A percentile compares a stretch with the other conserved stretches of the same genome.
Conservation (phyloP, 73 alveolate species). For the Blepharisma japonicum region DNA sequence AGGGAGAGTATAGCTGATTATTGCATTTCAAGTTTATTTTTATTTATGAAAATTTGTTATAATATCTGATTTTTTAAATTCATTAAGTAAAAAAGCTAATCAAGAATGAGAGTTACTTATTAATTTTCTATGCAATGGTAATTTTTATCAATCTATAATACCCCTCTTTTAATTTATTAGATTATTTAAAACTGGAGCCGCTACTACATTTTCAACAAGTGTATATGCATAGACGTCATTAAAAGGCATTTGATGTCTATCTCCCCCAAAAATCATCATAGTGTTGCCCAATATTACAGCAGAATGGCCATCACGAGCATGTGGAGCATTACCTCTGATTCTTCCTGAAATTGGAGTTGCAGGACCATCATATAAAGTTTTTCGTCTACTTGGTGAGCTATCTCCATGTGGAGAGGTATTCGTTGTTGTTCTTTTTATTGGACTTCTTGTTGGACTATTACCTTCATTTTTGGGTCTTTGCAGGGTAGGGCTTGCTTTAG, state of each 20-base stretch:
- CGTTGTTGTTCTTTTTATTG: not conserved
- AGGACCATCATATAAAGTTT: constrained; percentile 30
- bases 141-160: no score
- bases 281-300: constrained; percentile 46
- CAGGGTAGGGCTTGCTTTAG: not conserved
- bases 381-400: not conserved
- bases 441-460: constrained; percentile 24
- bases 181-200: not conserved
- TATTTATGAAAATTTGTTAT: no score
- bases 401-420: constrained; percentile 1
- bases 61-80: no score
- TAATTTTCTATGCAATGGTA: no score
- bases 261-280: constrained; percentile 69
- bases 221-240: constrained; percentile 50
- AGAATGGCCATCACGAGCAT: constrained; percentile 73
- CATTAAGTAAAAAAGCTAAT: no score
- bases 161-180: not conserved
- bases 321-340: constrained; percentile 39
- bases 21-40: no score
- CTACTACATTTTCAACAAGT: not conserved
- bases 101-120: no score
- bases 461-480: not conserved
- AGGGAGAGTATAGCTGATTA: no score
- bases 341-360: constrained; percentile 5
- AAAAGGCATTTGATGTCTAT: constrained; percentile 80